Percentiles rank a stretch among this genome's conserved stretches.
phyloP scores from a whole-genome alignment of 2,329 filamentous ascomycete species.

The Alternaria burnsii region DNA sequence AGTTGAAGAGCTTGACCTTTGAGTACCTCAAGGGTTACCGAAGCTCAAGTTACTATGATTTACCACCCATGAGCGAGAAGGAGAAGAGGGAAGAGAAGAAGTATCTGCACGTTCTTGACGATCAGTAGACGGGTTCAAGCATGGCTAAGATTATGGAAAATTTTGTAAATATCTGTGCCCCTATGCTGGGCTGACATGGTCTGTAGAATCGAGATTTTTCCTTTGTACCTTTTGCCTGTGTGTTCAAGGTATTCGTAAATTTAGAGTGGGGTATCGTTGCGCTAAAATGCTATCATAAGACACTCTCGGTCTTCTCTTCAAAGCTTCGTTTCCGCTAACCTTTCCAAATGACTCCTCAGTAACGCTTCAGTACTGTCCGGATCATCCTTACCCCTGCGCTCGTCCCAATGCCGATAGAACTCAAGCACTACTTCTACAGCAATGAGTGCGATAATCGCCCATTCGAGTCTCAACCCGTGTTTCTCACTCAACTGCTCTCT shows the following conservation, averaged over 20 bases:
- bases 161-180: constrained; percentile 41
- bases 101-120: constrained; percentile 81
- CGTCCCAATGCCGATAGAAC: constrained; percentile 75
- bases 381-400: constrained; percentile 59
- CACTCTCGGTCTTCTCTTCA: not conserved
- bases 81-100: constrained; percentile 96
- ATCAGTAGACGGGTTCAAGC: constrained; percentile 40
- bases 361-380: constrained; percentile 53
- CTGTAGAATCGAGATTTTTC: constrained; percentile 38
- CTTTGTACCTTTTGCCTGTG: constrained; percentile 19
- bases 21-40: constrained; percentile 95
- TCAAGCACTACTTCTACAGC: constrained; percentile 92
- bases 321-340: constrained; percentile 12
- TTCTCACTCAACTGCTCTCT: constrained; percentile 89
- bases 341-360: constrained; percentile 49
- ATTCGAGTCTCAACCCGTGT: constrained; percentile 86
- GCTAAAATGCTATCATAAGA: constrained; percentile 6
- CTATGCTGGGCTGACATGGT: constrained; percentile 23
- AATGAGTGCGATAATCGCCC: constrained; percentile 95
- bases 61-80: constrained; percentile 92
- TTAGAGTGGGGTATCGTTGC: constrained; percentile 35
- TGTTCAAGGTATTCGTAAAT: constrained; percentile 6
- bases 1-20: constrained; percentile 87
- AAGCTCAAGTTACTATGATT: constrained; percentile 86
- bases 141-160: constrained; percentile 14